A percentile compares a stretch with the other conserved stretches of the same genome.
Conservation (phyloP, 2,329 filamentous ascomycete genomes). For the Fusarium sp. region DNA sequence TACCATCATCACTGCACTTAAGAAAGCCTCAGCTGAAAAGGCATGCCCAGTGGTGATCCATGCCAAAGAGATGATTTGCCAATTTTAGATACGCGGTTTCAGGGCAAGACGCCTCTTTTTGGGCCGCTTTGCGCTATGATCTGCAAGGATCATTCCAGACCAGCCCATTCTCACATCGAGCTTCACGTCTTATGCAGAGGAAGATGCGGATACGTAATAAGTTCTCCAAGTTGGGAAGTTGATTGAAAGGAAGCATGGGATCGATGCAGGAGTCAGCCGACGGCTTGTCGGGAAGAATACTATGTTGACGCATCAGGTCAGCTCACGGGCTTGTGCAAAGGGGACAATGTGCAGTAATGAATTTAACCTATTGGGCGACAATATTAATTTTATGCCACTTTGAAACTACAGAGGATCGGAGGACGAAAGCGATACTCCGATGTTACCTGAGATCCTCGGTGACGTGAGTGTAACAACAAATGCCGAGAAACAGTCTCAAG, state of each 20-base stretch:
- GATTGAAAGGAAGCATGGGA: neutral
- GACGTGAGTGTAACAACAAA: neutral
- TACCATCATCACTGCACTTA: neutral
- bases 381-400: too few species aligned
- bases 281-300: neutral
- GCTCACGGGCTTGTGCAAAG: neutral
- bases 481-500: neutral
- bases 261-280: neutral
- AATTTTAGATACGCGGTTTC: slow-evolving; percentile 8
- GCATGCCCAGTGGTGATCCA: neutral
- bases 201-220: neutral
- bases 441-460: accelerated
- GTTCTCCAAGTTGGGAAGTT: too few species aligned
- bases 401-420: neutral
- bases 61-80: neutral
- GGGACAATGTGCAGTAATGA: accelerated
- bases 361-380: too few species aligned
- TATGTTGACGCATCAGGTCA: neutral
- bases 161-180: neutral
- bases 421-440: neutral
- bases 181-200: neutral
- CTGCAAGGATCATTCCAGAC: slow-evolving; percentile 7
- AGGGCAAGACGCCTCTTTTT: neutral
- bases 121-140: neutral
- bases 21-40: neutral